Conservation (phyloP, 2,329 filamentous ascomycete genomes). For the Calonectria naviculata region DNA sequence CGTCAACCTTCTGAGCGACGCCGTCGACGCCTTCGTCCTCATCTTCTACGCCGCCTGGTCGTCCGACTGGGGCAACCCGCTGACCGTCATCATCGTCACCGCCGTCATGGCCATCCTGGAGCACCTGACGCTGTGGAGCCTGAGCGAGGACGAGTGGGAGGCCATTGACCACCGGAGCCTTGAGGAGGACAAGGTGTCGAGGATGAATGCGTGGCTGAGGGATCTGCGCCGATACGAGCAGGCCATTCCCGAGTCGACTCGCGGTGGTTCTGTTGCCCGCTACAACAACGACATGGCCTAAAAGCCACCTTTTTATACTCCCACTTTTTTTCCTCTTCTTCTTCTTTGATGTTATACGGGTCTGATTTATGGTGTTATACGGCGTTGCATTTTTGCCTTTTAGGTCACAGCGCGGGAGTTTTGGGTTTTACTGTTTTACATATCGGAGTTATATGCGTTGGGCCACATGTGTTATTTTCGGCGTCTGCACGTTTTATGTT, state of each 20-base stretch:
- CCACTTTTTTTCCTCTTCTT: neutral
- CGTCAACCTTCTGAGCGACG: constrained; percentile 46
- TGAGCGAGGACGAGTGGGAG: constrained; percentile 42
- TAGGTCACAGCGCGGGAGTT: neutral
- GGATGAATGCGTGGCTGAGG: constrained; percentile 46
- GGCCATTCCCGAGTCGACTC: constrained; percentile 10
- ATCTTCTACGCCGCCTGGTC: constrained; percentile 48
- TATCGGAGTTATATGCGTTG: neutral
- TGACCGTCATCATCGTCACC: constrained; percentile 42
- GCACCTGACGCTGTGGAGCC: constrained; percentile 47
- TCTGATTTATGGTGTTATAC: neutral
- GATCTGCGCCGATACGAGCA: constrained; percentile 36
- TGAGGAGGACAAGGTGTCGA: constrained; percentile 42
- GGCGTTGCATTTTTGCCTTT: neutral
- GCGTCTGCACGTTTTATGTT: neutral
- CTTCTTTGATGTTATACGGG: neutral
- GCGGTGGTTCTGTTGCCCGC: neutral
- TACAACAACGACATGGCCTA: neutral
- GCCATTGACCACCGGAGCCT: constrained; percentile 30
- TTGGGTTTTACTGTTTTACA: neutral
- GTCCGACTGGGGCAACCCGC: constrained; percentile 41
- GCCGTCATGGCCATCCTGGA: constrained; percentile 45
- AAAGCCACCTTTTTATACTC: neutral
- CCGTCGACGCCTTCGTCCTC: constrained; percentile 47
- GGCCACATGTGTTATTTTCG: neutral